Evolutionary conservation across 2,329 filamentous ascomycete species (phyloP).

Genomic region (Metarhizium brunneum): DNA sequence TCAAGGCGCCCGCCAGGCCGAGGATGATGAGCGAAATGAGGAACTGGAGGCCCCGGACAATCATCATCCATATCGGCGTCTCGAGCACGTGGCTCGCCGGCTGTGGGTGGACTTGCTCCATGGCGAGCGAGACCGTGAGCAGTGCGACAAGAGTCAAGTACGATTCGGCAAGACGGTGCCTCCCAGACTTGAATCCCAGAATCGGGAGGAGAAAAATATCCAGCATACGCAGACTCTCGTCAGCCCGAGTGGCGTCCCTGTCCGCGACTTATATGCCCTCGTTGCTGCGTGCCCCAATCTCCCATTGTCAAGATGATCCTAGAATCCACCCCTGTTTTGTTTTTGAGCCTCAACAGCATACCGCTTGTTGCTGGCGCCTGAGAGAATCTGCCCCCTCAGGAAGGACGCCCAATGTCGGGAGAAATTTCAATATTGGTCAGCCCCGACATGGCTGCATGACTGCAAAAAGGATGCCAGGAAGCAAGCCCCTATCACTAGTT

Average conservation of each 20-base stretch:
- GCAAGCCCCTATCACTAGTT: conserved; percentile 1
- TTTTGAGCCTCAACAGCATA: background rate
- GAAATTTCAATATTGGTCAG: background rate
- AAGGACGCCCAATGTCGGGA: background rate
- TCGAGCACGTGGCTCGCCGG: conserved; percentile 22
- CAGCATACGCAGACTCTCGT: background rate
- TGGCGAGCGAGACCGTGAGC: background rate
- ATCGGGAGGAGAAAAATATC: background rate
- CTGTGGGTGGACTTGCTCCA: background rate
- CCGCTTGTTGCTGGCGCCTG: background rate
- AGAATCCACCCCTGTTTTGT: background rate
- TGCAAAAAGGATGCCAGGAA: background rate
- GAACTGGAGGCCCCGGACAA: conserved; percentile 30
- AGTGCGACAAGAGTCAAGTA: too few relatives aligned
- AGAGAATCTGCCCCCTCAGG: background rate
- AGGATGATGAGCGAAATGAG: conserved; percentile 33
- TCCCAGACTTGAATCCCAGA: too few relatives aligned
- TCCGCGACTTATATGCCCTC: background rate
- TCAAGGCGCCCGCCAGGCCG: conserved; percentile 31
- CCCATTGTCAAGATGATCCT: background rate
- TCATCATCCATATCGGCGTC: conserved; percentile 34
- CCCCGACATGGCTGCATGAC: background rate
- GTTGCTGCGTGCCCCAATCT: background rate
- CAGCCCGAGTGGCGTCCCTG: background rate
- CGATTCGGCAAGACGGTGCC: background rate